Percentiles rank a stretch among this genome's conserved stretches.
Conservation (phyloP, 495 filamentous ascomycete genomes). For the Neurospora sp. region DNA sequence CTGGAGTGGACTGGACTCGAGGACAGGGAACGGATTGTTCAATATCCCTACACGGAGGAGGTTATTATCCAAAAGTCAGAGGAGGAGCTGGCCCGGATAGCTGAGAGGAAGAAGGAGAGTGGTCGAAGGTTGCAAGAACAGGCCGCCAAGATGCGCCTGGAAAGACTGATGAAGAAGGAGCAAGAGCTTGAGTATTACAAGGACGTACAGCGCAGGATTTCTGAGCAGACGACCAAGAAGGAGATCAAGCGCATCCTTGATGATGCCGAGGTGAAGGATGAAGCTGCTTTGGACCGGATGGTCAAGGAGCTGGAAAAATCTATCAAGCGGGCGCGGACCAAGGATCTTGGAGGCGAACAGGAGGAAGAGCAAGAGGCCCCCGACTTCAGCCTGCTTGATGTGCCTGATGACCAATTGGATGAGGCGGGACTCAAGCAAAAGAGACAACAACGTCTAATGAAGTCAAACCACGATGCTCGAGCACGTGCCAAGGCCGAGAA, state of each 20-base stretch:
- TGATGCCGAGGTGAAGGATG: conserved; percentile 83
- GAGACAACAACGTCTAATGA: conserved; percentile 81
- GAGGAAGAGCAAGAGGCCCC: conserved; percentile 66
- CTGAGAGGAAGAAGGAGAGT: conserved; percentile 87
- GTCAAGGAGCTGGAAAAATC: conserved; percentile 83
- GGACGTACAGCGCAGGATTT: conserved; percentile 57
- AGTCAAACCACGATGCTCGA: conserved; percentile 86
- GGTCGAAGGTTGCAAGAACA: conserved; percentile 89
- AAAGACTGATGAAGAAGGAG: conserved; percentile 91
- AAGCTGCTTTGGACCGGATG: conserved; percentile 64
- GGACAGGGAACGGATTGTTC: conserved; percentile 77
- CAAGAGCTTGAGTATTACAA: conserved; percentile 91
- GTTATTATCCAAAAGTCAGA: conserved; percentile 79
- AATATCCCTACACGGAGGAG: conserved; percentile 89
- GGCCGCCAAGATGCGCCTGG: conserved; percentile 90
- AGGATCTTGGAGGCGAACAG: conserved; percentile 78
- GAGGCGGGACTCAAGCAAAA: conserved; percentile 86
- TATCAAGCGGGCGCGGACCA: conserved; percentile 79
- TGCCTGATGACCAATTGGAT: conserved; percentile 85
- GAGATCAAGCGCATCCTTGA: conserved; percentile 78
- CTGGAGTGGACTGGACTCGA: conserved; percentile 85
- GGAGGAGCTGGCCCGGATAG: conserved; percentile 79
- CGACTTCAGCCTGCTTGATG: conserved; percentile 77
- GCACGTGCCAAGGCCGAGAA: conserved; percentile 91
- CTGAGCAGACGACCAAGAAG: conserved; percentile 63